These are phyloP conservation scores for Lactuca sativa DNA, from an alignment of 129 eudicot species.

Conservation along the genomic window DNA sequence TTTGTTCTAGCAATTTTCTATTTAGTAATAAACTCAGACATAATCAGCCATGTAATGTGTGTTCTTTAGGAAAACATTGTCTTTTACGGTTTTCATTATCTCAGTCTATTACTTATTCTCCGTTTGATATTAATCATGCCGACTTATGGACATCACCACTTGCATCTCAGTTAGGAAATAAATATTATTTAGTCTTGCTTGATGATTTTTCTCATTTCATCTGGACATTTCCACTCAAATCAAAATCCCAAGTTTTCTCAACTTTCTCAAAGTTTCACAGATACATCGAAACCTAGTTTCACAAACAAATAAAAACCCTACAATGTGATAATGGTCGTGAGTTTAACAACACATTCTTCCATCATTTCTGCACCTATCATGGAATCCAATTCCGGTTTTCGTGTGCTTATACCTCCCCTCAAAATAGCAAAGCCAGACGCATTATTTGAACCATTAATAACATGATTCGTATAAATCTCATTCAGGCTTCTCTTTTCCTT, in stretches of 20 bases:
- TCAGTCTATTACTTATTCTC: background rate
- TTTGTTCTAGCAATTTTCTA: background rate
- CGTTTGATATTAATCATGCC: background rate
- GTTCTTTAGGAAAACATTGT: background rate
- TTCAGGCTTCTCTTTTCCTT: background rate
- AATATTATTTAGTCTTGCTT: constrained; percentile 8
- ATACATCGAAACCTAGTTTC: constrained; percentile 1
- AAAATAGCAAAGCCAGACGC: constrained; percentile 22
- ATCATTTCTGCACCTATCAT: background rate
- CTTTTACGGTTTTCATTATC: background rate
- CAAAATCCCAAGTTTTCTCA: constrained; percentile 1
- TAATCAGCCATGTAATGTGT: background rate
- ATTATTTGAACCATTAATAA: constrained; percentile 14
- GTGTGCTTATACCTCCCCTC: constrained; percentile 20
- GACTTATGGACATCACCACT: constrained; percentile 17
- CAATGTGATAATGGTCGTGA: constrained; percentile 13
- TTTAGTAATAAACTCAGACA: background rate
- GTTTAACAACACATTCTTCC: background rate
- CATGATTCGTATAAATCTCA: constrained; percentile 4
- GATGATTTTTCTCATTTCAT: constrained; percentile 5
- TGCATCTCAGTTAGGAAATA: background rate
- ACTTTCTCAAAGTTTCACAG: background rate
- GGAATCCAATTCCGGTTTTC: constrained; percentile 9
- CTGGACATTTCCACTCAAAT: background rate
- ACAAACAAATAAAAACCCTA: background rate